These are phyloP conservation scores for Lablab purpureus DNA, from an alignment of 306 rosid species.

Conservation along the genomic window DNA sequence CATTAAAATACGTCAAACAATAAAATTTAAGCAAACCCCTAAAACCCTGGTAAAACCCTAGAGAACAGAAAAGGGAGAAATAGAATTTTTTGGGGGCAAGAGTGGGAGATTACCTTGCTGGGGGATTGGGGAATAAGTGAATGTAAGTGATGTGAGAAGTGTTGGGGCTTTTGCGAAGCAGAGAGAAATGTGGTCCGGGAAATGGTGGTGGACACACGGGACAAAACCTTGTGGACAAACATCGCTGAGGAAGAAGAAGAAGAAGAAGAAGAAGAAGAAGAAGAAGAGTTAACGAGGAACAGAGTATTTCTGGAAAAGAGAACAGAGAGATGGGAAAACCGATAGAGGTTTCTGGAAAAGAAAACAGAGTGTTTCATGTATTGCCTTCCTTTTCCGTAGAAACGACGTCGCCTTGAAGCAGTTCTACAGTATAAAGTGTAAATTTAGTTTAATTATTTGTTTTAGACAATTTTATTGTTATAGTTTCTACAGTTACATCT, in stretches of 20 bases:
- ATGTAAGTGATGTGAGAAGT: slow-evolving; percentile 54
- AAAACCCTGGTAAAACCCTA: slow-evolving; percentile 76
- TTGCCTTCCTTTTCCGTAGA: too few relatives aligned
- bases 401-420: too few relatives aligned
- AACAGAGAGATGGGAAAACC: too few relatives aligned
- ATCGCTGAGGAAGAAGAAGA: slow-evolving; percentile 41
- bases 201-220: slow-evolving; percentile 49
- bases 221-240: slow-evolving; percentile 59
- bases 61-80: background rate
- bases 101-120: slow-evolving; percentile 46
- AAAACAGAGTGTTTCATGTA: background rate
- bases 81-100: background rate
- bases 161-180: slow-evolving; percentile 47
- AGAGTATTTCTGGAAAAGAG: background rate
- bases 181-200: slow-evolving; percentile 55
- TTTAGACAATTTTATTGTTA: too few relatives aligned
- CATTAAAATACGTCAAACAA: background rate
- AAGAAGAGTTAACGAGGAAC: background rate
- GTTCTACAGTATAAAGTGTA: too few relatives aligned
- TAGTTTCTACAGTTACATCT: too few relatives aligned
- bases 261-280: too few relatives aligned
- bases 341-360: background rate
- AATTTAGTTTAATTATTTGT: too few relatives aligned
- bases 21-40: slow-evolving; percentile 19
- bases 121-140: slow-evolving; percentile 47